Conservation (phyloP, 2,329 filamentous ascomycete species). For the Sclerotinia nivalis region DNA sequence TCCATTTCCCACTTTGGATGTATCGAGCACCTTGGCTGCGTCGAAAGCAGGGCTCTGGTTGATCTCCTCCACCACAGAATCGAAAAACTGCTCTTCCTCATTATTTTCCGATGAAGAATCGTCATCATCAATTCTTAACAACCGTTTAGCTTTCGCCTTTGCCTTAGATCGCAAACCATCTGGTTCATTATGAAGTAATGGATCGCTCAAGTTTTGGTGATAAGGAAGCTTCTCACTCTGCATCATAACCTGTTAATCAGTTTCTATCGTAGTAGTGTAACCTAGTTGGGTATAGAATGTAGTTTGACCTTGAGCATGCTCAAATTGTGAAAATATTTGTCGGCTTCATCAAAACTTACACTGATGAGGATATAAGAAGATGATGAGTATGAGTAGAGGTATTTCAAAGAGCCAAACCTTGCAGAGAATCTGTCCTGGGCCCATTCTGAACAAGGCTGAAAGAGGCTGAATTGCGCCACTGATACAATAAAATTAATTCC, state of each 20-base stretch:
- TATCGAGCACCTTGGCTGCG: slow-evolving; percentile 28
- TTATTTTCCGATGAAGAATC: background rate
- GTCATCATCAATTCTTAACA: background rate
- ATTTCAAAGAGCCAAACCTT: background rate
- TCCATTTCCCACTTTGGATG: slow-evolving; percentile 21
- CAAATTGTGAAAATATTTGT: background rate
- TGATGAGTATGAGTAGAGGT: background rate
- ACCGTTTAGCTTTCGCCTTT: slow-evolving; percentile 6
- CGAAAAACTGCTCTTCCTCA: background rate
- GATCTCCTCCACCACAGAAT: slow-evolving; percentile 20
- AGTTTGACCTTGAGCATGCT: background rate
- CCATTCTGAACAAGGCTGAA: background rate
- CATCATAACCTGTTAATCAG: slow-evolving; percentile 2
- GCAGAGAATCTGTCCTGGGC: too few species aligned
- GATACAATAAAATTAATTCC: too few species aligned
- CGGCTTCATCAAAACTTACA: background rate
- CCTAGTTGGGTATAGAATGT: background rate
- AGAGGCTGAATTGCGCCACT: background rate
- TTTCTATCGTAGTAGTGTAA: background rate
- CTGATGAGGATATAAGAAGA: too few species aligned
- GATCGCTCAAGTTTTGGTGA: background rate
- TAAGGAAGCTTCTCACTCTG: slow-evolving; percentile 14
- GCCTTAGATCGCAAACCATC: slow-evolving; percentile 4
- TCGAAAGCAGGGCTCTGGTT: slow-evolving; percentile 34
- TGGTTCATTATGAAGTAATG: background rate